These are phyloP conservation scores for Didymella exigua DNA, from an alignment of 2,329 filamentous ascomycete genomes.

Conservation along the genomic window DNA sequence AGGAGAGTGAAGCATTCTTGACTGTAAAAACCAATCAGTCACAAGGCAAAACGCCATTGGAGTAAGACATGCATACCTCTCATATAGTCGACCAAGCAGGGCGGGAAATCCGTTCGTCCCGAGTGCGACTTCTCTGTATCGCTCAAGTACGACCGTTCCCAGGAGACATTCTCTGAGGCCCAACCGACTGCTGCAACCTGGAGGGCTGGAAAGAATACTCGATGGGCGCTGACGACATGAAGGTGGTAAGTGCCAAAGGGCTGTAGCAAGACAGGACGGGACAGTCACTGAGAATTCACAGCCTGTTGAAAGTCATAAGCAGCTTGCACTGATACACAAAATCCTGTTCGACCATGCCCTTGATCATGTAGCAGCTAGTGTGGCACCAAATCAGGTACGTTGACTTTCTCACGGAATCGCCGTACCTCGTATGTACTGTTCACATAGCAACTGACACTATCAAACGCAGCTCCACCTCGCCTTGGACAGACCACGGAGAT, in stretches of 20 bases:
- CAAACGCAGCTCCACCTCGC: conserved; percentile 6
- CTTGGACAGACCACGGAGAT: not conserved
- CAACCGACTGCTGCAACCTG: not conserved
- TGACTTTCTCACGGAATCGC: conserved; percentile 3
- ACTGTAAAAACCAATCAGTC: conserved; percentile 2
- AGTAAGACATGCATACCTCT: conserved; percentile 7
- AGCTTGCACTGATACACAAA: not conserved
- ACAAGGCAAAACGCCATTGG: not conserved
- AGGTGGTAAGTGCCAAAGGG: not conserved
- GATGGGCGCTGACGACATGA: conserved; percentile 10
- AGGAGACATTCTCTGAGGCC: not conserved
- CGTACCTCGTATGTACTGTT: conserved; percentile 7
- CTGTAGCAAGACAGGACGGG: not conserved
- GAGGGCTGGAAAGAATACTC: not conserved
- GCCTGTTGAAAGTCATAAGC: not conserved
- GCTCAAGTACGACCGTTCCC: not conserved
- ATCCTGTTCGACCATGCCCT: not conserved
- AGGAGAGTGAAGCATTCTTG: not conserved
- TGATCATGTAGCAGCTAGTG: conserved; percentile 1
- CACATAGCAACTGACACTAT: conserved; percentile 6
- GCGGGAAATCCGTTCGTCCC: not conserved
- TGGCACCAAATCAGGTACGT: not conserved
- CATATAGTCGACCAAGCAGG: not conserved
- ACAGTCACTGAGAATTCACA: not conserved
- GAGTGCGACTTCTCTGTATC: not conserved